Evolutionary conservation across 2,329 filamentous ascomycete species (phyloP).

Genomic region (Aspergillus sp.): DNA sequence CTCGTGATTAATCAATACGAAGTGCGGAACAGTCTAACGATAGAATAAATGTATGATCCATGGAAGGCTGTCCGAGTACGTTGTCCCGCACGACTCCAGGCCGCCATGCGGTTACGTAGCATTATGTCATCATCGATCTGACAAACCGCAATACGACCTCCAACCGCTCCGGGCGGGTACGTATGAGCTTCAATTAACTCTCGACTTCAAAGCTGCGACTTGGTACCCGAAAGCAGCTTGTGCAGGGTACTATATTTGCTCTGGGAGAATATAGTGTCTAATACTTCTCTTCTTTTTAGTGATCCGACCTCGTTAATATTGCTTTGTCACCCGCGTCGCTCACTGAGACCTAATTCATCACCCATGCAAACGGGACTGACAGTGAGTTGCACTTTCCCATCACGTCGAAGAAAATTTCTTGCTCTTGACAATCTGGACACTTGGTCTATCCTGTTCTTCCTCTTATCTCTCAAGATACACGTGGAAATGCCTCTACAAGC

Average conservation of each 20-base stretch:
- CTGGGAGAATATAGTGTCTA: background rate
- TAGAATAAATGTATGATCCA: too few relatives aligned
- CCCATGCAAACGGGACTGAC: slow-evolving; percentile 28
- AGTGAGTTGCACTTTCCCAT: slow-evolving; percentile 24
- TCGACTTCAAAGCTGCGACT: slow-evolving; percentile 9
- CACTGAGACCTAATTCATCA: slow-evolving; percentile 11
- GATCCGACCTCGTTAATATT: slow-evolving; percentile 6
- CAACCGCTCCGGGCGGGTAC: slow-evolving; percentile 15
- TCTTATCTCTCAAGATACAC: background rate
- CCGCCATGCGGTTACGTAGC: slow-evolving; percentile 22
- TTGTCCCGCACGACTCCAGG: slow-evolving; percentile 10
- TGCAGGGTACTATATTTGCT: background rate
- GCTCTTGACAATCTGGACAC: background rate
- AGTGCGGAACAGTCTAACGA: too few relatives aligned
- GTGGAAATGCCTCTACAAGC: background rate
- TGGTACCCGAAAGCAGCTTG: slow-evolving; percentile 9
- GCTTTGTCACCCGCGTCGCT: slow-evolving; percentile 14
- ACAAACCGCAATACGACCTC: slow-evolving; percentile 17
- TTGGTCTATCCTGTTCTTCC: background rate
- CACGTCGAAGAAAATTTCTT: slow-evolving; percentile 7
- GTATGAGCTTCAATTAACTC: slow-evolving; percentile 16
- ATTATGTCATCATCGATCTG: slow-evolving; percentile 27
- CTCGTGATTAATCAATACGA: too few relatives aligned
- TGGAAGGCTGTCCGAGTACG: too few relatives aligned
- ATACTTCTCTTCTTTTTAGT: background rate